A percentile compares a stretch with the other conserved stretches of the same genome.
These are phyloP conservation scores for Plasmodium reichenowi DNA, from an alignment of 169 alveolate species.

Conservation along the genomic window DNA sequence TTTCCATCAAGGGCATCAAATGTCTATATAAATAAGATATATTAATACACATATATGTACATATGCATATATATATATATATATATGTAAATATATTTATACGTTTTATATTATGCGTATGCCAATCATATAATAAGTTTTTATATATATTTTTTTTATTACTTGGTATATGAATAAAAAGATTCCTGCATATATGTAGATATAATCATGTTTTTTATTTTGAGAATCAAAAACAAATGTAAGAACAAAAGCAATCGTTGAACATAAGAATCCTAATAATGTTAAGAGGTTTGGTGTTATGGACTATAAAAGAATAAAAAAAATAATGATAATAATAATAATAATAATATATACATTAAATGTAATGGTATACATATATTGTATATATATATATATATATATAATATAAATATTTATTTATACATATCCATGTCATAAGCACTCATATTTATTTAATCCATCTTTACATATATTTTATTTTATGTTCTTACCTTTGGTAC, in stretches of 20 bases:
- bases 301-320: conserved; percentile 28
- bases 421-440: too few species aligned
- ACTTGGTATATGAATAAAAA: conserved; percentile 55
- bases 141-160: conserved; percentile 4
- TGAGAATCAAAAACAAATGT: conserved; percentile 39
- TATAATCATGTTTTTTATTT: conserved; percentile 58
- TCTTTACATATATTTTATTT: too few species aligned
- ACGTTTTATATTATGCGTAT: too few species aligned
- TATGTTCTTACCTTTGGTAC: conserved; percentile 52
- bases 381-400: too few species aligned
- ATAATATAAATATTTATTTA: too few species aligned
- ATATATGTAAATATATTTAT: too few species aligned
- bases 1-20: conserved; percentile 94
- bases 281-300: conserved; percentile 73
- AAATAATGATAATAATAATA: not conserved
- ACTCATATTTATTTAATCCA: too few species aligned
- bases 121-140: too few species aligned
- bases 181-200: conserved; percentile 47
- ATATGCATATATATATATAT: too few species aligned
- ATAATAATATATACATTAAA: conserved; percentile 5
- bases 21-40: conserved; percentile 74
- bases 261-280: conserved; percentile 58
- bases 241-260: conserved; percentile 62
- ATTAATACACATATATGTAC: too few species aligned
- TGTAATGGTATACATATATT: not conserved